These are phyloP conservation scores for Limonium bicolor DNA, from an alignment of 148 eudicot species.

Conservation along the genomic window DNA sequence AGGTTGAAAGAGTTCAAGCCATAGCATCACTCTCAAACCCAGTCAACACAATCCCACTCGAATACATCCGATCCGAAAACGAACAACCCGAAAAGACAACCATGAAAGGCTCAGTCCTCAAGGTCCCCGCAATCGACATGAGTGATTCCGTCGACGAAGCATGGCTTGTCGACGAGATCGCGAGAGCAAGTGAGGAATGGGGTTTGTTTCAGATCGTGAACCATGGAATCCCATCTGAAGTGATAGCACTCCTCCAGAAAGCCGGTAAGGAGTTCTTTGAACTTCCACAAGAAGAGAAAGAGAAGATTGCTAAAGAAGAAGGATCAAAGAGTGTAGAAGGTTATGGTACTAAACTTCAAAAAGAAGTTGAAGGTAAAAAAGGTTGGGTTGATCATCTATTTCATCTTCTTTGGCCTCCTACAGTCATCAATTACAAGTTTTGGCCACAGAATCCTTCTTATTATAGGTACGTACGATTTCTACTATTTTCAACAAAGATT, in stretches of 20 bases:
- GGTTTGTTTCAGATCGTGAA: slow-evolving; percentile 38
- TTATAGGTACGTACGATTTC: slow-evolving; percentile 34
- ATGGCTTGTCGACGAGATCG: slow-evolving; percentile 8
- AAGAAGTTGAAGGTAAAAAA: slow-evolving; percentile 36
- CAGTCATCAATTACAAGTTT: slow-evolving; percentile 35
- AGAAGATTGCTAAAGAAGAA: slow-evolving; percentile 25
- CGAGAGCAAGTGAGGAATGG: slow-evolving; percentile 31
- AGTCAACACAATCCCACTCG: slow-evolving; percentile 22
- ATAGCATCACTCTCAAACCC: slow-evolving; percentile 14
- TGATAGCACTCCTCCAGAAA: slow-evolving; percentile 14
- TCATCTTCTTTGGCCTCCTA: slow-evolving; percentile 64
- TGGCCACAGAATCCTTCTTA: slow-evolving; percentile 73
- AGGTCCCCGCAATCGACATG: slow-evolving; percentile 32
- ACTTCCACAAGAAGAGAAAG: slow-evolving; percentile 39
- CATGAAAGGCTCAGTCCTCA: slow-evolving; percentile 10
- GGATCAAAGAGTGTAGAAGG: slow-evolving; percentile 38
- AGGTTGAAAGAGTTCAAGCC: slow-evolving; percentile 32
- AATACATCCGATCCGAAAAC: slow-evolving; percentile 25
- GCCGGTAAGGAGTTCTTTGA: slow-evolving; percentile 39
- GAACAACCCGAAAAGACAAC: slow-evolving; percentile 38
- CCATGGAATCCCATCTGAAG: slow-evolving; percentile 30
- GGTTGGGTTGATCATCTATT: slow-evolving; percentile 91
- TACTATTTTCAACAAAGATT: background rate
- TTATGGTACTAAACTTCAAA: slow-evolving; percentile 48
- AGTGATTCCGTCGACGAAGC: slow-evolving; percentile 8